Conservation (phyloP, 495 filamentous ascomycete genomes). For the Neurospora sp. region DNA sequence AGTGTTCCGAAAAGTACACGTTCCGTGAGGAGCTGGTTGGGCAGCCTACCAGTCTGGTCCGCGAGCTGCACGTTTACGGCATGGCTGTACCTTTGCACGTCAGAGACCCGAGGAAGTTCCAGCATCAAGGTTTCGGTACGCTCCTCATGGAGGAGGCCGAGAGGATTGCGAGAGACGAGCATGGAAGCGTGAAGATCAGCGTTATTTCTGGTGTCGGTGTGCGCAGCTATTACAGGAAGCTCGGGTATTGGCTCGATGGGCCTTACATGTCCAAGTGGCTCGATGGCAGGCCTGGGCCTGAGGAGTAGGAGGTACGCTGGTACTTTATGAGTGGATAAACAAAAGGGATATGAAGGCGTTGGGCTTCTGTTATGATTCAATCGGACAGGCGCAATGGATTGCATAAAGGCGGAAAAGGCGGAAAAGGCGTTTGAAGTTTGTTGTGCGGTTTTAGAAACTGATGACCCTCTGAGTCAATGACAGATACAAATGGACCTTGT, state of each 20-base stretch:
- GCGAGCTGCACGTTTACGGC: constrained; percentile 94
- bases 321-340: background rate
- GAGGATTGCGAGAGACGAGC: constrained; percentile 85
- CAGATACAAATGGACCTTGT: background rate
- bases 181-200: constrained; percentile 84
- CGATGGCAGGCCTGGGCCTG: constrained; percentile 29
- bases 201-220: constrained; percentile 96
- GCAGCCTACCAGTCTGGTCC: constrained; percentile 83
- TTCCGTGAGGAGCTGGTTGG: constrained; percentile 79
- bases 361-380: background rate
- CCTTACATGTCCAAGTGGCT: constrained; percentile 77
- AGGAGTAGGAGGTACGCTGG: constrained; percentile 1
- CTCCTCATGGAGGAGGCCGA: constrained; percentile 97
- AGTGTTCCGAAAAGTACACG: constrained; percentile 81
- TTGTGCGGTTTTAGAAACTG: background rate
- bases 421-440: background rate
- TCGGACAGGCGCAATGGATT: background rate
- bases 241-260: constrained; percentile 88
- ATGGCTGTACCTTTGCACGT: constrained; percentile 91
- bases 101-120: constrained; percentile 87
- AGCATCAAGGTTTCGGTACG: constrained; percentile 96
- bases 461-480: background rate
- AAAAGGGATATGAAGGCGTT: background rate
- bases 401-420: background rate
- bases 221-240: constrained; percentile 81